Evolutionary conservation across 2,329 filamentous ascomycete species (phyloP).

Genomic region (Neonectria punicea): DNA sequence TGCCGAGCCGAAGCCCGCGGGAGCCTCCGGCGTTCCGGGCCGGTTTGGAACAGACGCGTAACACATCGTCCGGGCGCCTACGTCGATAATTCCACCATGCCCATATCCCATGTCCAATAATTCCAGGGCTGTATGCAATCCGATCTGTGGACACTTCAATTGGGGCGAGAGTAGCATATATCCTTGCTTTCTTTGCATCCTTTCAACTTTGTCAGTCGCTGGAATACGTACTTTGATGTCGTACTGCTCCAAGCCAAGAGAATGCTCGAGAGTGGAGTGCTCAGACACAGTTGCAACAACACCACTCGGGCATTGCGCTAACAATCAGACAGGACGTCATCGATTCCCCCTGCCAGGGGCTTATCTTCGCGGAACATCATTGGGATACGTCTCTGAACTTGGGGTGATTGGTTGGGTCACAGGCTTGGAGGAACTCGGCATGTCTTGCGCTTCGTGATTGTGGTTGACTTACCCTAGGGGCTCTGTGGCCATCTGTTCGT

Average conservation of each 20-base stretch:
- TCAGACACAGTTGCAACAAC: not conserved
- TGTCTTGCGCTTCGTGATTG: not conserved
- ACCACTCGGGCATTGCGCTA: not conserved
- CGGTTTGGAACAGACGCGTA: not conserved
- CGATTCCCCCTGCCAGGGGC: not conserved
- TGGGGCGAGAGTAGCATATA: not conserved
- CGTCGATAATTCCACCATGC: not conserved
- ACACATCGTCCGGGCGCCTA: not conserved
- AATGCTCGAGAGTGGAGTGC: not conserved
- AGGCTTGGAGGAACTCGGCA: too few relatives aligned
- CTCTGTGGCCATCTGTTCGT: not conserved
- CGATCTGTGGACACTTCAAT: not conserved
- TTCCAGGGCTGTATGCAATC: slow-evolving; percentile 1
- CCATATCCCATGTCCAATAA: not conserved
- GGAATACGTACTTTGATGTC: not conserved
- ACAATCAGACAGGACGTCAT: not conserved
- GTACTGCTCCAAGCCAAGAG: not conserved
- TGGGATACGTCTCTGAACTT: too few relatives aligned
- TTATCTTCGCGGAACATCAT: not conserved
- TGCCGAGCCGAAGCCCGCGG: not conserved
- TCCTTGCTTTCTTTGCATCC: not conserved
- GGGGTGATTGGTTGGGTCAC: too few relatives aligned
- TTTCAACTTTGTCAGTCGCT: not conserved
- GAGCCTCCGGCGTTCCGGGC: not conserved
- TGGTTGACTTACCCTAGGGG: not conserved